phyloP scores from a whole-genome alignment of 306 rosid genomes.

The Arachis stenosperma region DNA sequence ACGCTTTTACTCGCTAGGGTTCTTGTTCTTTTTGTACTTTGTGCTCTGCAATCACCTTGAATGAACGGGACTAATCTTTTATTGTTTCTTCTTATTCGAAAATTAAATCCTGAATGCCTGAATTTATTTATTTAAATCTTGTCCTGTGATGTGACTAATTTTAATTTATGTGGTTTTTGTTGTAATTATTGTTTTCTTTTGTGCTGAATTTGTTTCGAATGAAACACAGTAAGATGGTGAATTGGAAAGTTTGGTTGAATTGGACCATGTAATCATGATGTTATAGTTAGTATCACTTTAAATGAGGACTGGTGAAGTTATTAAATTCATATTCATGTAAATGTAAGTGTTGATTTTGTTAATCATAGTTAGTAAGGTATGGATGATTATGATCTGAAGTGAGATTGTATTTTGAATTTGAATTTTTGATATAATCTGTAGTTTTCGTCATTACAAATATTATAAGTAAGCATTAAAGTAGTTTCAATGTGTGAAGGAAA shows the following conservation, averaged over 20 bases:
- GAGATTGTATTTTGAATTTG: too few species aligned
- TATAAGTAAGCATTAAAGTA: too few species aligned
- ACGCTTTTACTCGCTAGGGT: slow-evolving; percentile 74
- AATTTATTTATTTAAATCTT: background rate
- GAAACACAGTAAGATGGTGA: background rate
- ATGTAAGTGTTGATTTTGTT: background rate
- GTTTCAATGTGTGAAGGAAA: too few species aligned
- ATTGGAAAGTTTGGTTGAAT: too few species aligned
- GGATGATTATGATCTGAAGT: too few species aligned
- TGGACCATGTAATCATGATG: background rate
- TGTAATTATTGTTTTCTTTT: background rate
- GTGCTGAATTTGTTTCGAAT: background rate
- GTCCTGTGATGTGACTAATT: background rate
- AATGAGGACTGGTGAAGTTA: background rate
- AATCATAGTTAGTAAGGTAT: background rate
- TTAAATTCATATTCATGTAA: background rate
- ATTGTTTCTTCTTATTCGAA: background rate
- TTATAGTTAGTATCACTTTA: background rate
- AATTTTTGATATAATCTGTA: background rate
- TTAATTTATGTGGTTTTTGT: too few species aligned
- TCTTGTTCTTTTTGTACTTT: background rate
- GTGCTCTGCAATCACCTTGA: background rate
- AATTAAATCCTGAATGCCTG: too few species aligned
- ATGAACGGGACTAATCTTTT: background rate
- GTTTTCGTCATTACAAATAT: background rate